Evolutionary conservation across 2,329 filamentous ascomycete genomes (phyloP).

Genomic region (Ambrosiella cleistominuta): DNA sequence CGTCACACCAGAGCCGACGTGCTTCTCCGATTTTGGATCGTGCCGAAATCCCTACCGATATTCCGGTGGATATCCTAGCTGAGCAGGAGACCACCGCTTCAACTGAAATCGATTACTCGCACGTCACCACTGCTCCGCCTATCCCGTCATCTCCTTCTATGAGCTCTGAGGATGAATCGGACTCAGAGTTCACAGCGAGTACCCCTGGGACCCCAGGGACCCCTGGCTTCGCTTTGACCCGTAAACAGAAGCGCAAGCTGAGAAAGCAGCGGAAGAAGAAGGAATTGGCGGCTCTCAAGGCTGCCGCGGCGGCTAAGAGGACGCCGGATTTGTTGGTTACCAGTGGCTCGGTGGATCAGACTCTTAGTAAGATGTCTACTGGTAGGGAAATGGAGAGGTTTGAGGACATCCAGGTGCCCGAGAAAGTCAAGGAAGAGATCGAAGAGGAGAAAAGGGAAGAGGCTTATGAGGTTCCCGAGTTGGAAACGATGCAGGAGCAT

Average conservation of each 20-base stretch:
- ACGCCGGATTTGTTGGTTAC: not conserved
- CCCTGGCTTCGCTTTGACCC: slow-evolving; percentile 6
- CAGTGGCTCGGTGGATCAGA: not conserved
- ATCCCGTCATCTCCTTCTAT: not conserved
- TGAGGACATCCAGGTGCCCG: not conserved
- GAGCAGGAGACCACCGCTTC: not conserved
- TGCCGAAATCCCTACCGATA: not conserved
- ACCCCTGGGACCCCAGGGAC: not conserved
- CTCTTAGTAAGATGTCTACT: not conserved
- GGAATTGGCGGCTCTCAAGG: not conserved
- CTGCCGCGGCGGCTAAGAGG: not conserved
- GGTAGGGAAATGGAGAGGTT: not conserved
- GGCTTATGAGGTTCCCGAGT: not conserved
- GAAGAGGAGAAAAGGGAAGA: slow-evolving; percentile 3
- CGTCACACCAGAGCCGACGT: too few species aligned
- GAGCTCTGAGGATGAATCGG: not conserved
- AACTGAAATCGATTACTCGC: not conserved
- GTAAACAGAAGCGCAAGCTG: slow-evolving; percentile 17
- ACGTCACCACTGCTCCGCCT: not conserved
- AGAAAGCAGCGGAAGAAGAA: slow-evolving; percentile 16
- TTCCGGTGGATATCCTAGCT: not conserved
- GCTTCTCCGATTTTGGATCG: too few species aligned
- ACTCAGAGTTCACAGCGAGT: not conserved
- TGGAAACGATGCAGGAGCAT: not conserved
- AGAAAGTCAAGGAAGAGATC: slow-evolving; percentile 3